A percentile compares a stretch with the other conserved stretches of the same genome.
Conservation (phyloP, 2,329 filamentous ascomycete species). For the Botrytis hyacinthi region DNA sequence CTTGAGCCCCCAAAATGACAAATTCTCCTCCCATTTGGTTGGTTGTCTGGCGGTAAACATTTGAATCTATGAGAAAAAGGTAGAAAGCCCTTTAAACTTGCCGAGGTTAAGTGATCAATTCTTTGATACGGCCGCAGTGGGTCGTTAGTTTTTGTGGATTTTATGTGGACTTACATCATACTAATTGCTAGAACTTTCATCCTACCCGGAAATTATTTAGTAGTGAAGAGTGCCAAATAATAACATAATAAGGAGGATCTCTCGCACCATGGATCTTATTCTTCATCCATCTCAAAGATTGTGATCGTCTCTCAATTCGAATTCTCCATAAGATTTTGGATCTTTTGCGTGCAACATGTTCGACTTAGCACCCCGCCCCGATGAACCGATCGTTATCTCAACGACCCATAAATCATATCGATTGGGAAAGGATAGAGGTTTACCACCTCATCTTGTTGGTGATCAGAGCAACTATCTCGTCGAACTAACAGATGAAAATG, state of each 20-base stretch:
- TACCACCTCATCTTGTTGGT: slow-evolving; percentile 16
- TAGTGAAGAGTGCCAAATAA: not conserved
- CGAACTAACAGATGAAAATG: slow-evolving; percentile 21
- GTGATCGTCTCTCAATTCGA: slow-evolving; percentile 6
- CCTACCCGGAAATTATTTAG: slow-evolving; percentile 6
- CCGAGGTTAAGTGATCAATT: slow-evolving; percentile 10
- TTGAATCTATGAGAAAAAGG: not conserved
- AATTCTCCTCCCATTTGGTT: not conserved
- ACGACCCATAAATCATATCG: slow-evolving; percentile 21
- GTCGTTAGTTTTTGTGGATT: not conserved
- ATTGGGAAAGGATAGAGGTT: slow-evolving; percentile 17
- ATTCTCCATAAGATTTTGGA: not conserved
- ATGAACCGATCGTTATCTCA: slow-evolving; percentile 5
- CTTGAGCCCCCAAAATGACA: not conserved
- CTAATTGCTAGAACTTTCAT: not conserved
- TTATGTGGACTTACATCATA: not conserved
- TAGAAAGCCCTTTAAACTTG: not conserved
- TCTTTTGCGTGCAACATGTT: slow-evolving; percentile 13
- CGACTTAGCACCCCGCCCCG: slow-evolving; percentile 19
- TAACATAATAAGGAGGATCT: slow-evolving; percentile 3
- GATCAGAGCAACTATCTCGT: slow-evolving; percentile 22
- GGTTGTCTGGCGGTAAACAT: not conserved
- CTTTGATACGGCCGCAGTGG: not conserved
- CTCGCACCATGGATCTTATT: not conserved
- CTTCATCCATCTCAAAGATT: slow-evolving; percentile 4